A percentile compares a stretch with the other conserved stretches of the same genome.
Conservation (phyloP, 306 rosid genomes). For the Cicer bijugum region DNA sequence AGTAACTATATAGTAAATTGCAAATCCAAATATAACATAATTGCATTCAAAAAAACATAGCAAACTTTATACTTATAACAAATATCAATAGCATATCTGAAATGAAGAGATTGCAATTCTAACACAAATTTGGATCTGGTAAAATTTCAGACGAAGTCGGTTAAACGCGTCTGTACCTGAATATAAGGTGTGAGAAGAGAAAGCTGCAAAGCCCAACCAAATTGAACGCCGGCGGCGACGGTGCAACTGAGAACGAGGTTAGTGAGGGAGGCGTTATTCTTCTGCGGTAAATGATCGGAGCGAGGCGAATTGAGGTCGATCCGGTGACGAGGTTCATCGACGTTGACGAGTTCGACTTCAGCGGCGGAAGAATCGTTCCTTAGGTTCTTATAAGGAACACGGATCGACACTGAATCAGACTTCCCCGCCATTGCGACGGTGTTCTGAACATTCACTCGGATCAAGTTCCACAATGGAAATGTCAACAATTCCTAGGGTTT, state of each 20-base stretch:
- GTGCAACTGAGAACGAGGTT: slow-evolving; percentile 84
- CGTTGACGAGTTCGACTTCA: slow-evolving; percentile 72
- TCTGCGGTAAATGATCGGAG: slow-evolving; percentile 41
- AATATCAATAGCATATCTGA: slow-evolving; percentile 4
- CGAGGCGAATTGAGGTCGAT: slow-evolving; percentile 61
- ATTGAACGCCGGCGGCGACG: slow-evolving; percentile 96
- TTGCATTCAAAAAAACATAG: background rate
- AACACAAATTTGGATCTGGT: slow-evolving; percentile 34
- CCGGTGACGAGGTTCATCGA: slow-evolving; percentile 53
- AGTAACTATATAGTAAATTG: slow-evolving; percentile 31
- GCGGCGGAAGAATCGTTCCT: slow-evolving; percentile 58
- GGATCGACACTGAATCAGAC: slow-evolving; percentile 65
- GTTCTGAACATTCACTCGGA: slow-evolving; percentile 42
- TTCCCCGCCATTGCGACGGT: slow-evolving; percentile 65
- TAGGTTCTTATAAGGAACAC: slow-evolving; percentile 81
- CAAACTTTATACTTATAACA: background rate
- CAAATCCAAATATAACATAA: slow-evolving; percentile 11
- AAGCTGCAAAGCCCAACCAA: slow-evolving; percentile 99
- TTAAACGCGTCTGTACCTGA: slow-evolving; percentile 61
- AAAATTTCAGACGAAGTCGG: background rate
- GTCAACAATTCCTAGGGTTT: slow-evolving; percentile 31
- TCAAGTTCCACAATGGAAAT: background rate
- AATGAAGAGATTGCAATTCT: background rate
- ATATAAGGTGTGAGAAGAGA: slow-evolving; percentile 91
- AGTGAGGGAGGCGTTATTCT: slow-evolving; percentile 48